Percentiles rank a stretch among this genome's conserved stretches.
phyloP scores from a whole-genome alignment of 805 yeast species.

The Candida peoriensis region DNA sequence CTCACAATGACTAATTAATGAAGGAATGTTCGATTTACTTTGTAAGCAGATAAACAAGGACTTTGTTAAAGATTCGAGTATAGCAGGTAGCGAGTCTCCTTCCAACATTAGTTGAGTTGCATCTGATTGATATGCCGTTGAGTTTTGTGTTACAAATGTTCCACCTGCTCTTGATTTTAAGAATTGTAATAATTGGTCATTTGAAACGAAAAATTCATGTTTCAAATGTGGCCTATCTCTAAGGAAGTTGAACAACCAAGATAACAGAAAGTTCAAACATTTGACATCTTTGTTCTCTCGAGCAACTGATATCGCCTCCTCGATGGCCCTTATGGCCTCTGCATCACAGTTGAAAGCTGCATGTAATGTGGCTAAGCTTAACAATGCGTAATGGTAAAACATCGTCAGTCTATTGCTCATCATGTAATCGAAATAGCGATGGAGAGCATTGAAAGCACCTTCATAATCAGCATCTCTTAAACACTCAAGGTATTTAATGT shows the following conservation, averaged over 20 bases:
- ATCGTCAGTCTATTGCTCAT: constrained; percentile 59
- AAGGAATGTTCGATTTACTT: constrained; percentile 28
- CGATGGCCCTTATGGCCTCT: constrained; percentile 68
- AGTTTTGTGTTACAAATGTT: constrained; percentile 28
- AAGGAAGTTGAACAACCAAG: constrained; percentile 37
- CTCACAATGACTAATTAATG: constrained; percentile 42
- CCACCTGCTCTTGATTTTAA: constrained; percentile 28
- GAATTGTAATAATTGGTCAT: constrained; percentile 63
- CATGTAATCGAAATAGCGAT: constrained; percentile 69
- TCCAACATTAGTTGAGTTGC: constrained; percentile 48
- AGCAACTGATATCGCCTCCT: constrained; percentile 84
- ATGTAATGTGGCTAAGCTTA: constrained; percentile 67
- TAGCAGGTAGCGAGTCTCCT: constrained; percentile 40
- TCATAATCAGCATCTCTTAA: constrained; percentile 57
- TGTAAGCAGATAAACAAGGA: constrained; percentile 51
- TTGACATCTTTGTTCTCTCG: constrained; percentile 73
- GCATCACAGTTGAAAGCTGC: constrained; percentile 59
- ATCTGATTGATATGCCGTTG: constrained; percentile 65
- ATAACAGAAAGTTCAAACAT: constrained; percentile 22
- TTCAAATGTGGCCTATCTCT: constrained; percentile 58
- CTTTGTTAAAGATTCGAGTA: constrained; percentile 53
- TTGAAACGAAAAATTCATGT: constrained; percentile 48
- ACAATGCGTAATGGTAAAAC: constrained; percentile 72
- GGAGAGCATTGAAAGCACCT: constrained; percentile 47
- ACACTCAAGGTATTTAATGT: constrained; percentile 56